Base-by-base conservation (phyloP, 208 protist genomes). In the Leishmania gerbilli region DNA sequence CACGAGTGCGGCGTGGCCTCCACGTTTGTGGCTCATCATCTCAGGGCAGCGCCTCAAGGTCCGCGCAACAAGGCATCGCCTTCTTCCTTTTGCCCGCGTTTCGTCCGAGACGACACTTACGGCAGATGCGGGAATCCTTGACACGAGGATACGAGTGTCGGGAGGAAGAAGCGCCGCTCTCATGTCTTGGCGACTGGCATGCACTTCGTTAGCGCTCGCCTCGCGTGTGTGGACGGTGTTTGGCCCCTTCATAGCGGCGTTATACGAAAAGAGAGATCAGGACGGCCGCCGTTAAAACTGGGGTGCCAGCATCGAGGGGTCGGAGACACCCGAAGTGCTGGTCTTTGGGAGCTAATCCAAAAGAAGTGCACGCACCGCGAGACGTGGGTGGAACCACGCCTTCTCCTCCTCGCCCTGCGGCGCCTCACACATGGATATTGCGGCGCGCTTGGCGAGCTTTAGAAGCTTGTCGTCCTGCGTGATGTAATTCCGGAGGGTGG, bases 401-500 rank as follows among this genome's bases (percentile, higher is more conserved):
- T 42, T 51, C 5, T 86, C 84, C 56, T 78, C 77, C 1, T 42
- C 76, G 71, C 76, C 37, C 17, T 79, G 81, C 51, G 47, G 37
- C 3, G 79, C 34, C 58, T 88, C 79, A 53, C 93, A 97, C 89
- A 95, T 92, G 13, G 89, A 84, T 34, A 97, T 92, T 37, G 93
- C 91, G 5, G 93, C 91, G n/a, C 64, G 79, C 65, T 90, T 83
- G 13, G 91, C 93, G 37, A 95, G 85, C 72, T 89, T 90, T 24
- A 90, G 82, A 21, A 90, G 74, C 76, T 91, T 91, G 27, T 81
- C 79, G 58, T 95, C 86, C 60, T 95, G 84, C 15, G 64, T 79
- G 74, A 97, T 95, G 37, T 95, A 84, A 78, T 90, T 94, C 64
- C 94, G 89, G 68, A 97, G 87, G 3, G 89, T 95, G 3, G 94